These are phyloP conservation scores for Amphirosellinia nigrospora DNA, from an alignment of 495 filamentous ascomycete species.

Conservation along the genomic window DNA sequence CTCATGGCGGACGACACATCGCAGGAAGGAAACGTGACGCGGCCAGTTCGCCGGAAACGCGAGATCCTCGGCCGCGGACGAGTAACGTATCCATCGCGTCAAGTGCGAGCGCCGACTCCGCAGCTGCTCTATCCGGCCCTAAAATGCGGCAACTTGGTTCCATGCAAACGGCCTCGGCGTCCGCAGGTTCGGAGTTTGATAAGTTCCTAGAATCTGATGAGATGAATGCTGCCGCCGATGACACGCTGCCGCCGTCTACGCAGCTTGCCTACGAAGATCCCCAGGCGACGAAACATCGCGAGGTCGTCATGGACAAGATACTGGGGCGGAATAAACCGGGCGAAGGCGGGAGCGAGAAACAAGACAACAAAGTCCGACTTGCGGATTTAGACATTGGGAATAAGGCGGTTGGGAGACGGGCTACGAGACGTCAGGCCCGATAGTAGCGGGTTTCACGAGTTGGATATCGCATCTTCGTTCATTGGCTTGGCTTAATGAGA, in stretches of 20 bases:
- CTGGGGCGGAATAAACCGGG: constrained; percentile 29
- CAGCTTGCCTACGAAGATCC: constrained; percentile 57
- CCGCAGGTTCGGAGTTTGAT: constrained; percentile 26
- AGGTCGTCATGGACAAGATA: constrained; percentile 45
- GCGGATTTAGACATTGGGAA: not conserved
- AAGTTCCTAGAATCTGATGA: constrained; percentile 25
- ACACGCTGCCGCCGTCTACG: constrained; percentile 43
- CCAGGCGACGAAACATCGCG: constrained; percentile 44
- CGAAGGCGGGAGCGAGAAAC: not conserved
- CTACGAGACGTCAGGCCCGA: constrained; percentile 26
- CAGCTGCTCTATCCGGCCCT: constrained; percentile 24
- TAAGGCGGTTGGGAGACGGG: constrained; percentile 19
- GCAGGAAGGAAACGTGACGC: constrained; percentile 27
- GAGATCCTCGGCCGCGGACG: constrained; percentile 55
- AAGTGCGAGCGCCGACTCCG: constrained; percentile 34
- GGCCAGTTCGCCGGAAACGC: constrained; percentile 44
- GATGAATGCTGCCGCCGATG: constrained; percentile 24
- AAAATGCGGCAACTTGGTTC: constrained; percentile 27
- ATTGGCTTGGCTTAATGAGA: not conserved
- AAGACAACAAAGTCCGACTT: constrained; percentile 7
- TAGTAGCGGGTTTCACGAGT: not conserved
- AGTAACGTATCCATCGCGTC: constrained; percentile 57
- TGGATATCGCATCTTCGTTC: not conserved
- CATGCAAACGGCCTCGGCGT: not conserved
- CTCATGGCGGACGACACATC: constrained; percentile 33